Percentiles rank a stretch among this genome's conserved stretches.
Evolutionary conservation across 2,329 filamentous ascomycete species (phyloP).

Genomic region (Parascedosporium putredinis): DNA sequence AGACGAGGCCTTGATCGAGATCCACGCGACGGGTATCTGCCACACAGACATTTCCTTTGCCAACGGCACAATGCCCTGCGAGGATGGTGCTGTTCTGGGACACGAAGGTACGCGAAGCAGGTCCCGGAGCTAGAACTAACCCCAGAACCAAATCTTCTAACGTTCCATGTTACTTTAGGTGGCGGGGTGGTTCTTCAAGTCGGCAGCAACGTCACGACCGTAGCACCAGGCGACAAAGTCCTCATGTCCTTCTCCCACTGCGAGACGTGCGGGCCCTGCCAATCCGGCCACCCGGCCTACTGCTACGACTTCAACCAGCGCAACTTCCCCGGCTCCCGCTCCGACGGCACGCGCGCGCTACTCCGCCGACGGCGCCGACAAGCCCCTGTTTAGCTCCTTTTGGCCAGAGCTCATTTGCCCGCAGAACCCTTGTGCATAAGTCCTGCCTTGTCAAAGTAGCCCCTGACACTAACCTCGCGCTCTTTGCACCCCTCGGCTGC

Average conservation of each 20-base stretch:
- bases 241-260: conserved; percentile 33
- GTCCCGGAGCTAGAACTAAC: too few species aligned
- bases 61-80: too few species aligned
- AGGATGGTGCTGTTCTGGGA: too few species aligned
- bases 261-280: conserved; percentile 34
- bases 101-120: too few species aligned
- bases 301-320: conserved; percentile 35
- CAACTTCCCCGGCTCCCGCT: conserved; percentile 29
- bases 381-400: conserved; percentile 16
- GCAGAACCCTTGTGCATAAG: conserved; percentile 18
- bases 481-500: conserved; percentile 23
- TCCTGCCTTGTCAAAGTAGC: conserved; percentile 20
- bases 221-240: conserved; percentile 42
- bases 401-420: conserved; percentile 24
- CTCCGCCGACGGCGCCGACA: not conserved
- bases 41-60: too few species aligned
- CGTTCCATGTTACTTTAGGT: too few species aligned
- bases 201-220: conserved; percentile 34
- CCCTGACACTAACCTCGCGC: conserved; percentile 16
- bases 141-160: too few species aligned
- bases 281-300: conserved; percentile 32
- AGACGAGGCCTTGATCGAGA: too few species aligned
- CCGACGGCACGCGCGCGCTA: conserved; percentile 4
- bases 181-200: conserved; percentile 32
- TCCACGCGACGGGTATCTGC: too few species aligned